A percentile compares a stretch with the other conserved stretches of the same genome.
These are phyloP conservation scores for Fusarium denticulatum DNA, from an alignment of 2,329 filamentous ascomycete genomes.

Conservation along the genomic window DNA sequence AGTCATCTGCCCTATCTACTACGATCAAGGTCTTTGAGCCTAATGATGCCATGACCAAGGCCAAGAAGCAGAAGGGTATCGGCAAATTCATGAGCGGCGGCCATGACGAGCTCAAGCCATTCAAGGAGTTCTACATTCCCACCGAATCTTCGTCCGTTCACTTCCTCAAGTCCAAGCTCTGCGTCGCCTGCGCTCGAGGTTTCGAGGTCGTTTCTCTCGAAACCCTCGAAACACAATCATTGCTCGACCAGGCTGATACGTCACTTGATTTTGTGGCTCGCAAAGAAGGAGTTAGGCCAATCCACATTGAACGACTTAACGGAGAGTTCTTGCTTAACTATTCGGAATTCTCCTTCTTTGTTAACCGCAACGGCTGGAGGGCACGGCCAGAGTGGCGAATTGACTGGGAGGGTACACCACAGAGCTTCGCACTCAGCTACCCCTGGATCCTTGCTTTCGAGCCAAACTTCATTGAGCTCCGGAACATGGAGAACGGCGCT, in stretches of 20 bases:
- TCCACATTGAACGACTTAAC: slow-evolving; percentile 96
- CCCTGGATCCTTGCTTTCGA: slow-evolving; percentile 98
- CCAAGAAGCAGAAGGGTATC: slow-evolving; percentile 94
- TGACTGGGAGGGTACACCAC: slow-evolving; percentile 94
- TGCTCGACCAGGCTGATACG: slow-evolving; percentile 97
- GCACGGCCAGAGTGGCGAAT: slow-evolving; percentile 97
- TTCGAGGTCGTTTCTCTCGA: slow-evolving; percentile 98
- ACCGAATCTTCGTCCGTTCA: slow-evolving; percentile 98
- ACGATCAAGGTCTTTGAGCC: slow-evolving; percentile 99
- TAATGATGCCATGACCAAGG: slow-evolving; percentile 91
- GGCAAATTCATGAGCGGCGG: slow-evolving; percentile 94
- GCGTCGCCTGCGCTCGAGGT: slow-evolving; percentile 92
- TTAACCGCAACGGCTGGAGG: slow-evolving; percentile 98
- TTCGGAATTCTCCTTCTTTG: slow-evolving; percentile 98
- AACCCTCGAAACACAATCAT: slow-evolving; percentile 96
- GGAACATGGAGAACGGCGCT: slow-evolving; percentile 92
- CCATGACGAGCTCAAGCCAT: slow-evolving; percentile 94
- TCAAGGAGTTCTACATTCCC: slow-evolving; percentile 99
- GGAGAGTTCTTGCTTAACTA: slow-evolving; percentile 98
- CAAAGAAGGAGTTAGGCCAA: slow-evolving; percentile 92
- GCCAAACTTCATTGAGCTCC: slow-evolving; percentile 95
- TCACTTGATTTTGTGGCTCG: slow-evolving; percentile 96
- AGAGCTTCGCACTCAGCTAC: slow-evolving; percentile 92
- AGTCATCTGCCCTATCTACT: slow-evolving; percentile 89
- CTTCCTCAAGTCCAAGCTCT: slow-evolving; percentile 95